Evolutionary conservation across 495 filamentous ascomycete species (phyloP).

Genomic region (Neurospora pannonica): DNA sequence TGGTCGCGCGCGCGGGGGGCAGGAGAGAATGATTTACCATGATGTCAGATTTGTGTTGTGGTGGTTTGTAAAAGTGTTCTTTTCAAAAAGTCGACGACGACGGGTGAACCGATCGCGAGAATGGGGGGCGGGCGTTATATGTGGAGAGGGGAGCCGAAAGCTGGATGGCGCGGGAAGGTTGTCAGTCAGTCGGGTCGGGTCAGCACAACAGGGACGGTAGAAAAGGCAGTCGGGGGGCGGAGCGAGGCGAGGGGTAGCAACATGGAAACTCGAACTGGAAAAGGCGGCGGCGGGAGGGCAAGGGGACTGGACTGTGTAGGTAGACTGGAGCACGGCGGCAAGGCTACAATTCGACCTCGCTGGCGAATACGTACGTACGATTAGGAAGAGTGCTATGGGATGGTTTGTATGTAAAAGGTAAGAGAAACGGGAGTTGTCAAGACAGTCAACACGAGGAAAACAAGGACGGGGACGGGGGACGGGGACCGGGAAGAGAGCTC

Average conservation of each 20-base stretch:
- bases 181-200: background rate
- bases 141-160: background rate
- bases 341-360: background rate
- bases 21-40: constrained; percentile 9
- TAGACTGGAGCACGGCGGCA: background rate
- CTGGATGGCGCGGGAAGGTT: background rate
- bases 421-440: background rate
- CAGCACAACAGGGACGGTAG: background rate
- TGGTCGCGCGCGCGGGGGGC: background rate
- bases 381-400: background rate
- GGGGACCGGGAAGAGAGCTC: background rate
- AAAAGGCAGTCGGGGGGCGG: background rate
- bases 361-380: background rate
- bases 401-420: background rate
- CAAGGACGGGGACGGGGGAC: background rate
- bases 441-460: background rate
- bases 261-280: background rate
- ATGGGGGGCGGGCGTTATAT: background rate
- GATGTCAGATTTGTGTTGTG: background rate
- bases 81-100: background rate
- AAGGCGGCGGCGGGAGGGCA: background rate
- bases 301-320: background rate
- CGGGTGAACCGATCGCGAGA: background rate
- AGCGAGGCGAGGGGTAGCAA: constrained; percentile 1
- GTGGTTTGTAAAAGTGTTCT: background rate